Conservation (phyloP, 805 yeast species). For the Yarrowia hollandica region DNA sequence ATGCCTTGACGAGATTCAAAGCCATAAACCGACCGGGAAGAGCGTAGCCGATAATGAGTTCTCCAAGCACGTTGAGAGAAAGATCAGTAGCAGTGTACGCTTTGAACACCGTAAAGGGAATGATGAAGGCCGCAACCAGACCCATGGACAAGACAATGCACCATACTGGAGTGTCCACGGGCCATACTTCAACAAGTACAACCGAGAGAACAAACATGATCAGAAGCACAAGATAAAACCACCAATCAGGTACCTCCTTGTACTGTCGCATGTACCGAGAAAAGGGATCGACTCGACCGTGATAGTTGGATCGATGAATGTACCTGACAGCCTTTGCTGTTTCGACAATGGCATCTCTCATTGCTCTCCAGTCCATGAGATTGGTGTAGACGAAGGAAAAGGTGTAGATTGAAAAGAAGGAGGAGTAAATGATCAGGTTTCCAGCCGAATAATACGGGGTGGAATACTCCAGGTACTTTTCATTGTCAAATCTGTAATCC, state of each 20-base stretch:
- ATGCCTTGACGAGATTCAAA: constrained; percentile 52
- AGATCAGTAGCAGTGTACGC: constrained; percentile 59
- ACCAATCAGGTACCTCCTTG: constrained; percentile 54
- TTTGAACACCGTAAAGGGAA: constrained; percentile 61
- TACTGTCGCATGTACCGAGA: constrained; percentile 51
- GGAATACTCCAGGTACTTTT: constrained; percentile 57
- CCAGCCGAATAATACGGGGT: constrained; percentile 68
- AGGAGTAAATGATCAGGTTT: constrained; percentile 48
- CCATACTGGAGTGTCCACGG: constrained; percentile 57
- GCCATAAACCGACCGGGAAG: constrained; percentile 63
- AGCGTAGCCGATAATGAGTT: constrained; percentile 63
- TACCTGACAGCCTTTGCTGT: neutral
- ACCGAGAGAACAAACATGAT: constrained; percentile 49
- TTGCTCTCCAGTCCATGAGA: constrained; percentile 30
- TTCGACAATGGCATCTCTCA: constrained; percentile 33
- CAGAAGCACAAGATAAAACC: constrained; percentile 51
- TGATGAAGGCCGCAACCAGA: constrained; percentile 54
- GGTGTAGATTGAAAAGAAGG: constrained; percentile 57
- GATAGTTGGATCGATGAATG: neutral
- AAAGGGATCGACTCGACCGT: constrained; percentile 46
- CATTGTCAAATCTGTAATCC: constrained; percentile 43
- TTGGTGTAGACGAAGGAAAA: constrained; percentile 50
- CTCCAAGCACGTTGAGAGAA: constrained; percentile 61
- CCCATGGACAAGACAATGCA: constrained; percentile 58
- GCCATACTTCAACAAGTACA: constrained; percentile 45